Evolutionary conservation across 2,329 filamentous ascomycete species (phyloP), one percentile per base, ranked within the genome.

Genomic region (Neofusicoccum ribis): DNA sequence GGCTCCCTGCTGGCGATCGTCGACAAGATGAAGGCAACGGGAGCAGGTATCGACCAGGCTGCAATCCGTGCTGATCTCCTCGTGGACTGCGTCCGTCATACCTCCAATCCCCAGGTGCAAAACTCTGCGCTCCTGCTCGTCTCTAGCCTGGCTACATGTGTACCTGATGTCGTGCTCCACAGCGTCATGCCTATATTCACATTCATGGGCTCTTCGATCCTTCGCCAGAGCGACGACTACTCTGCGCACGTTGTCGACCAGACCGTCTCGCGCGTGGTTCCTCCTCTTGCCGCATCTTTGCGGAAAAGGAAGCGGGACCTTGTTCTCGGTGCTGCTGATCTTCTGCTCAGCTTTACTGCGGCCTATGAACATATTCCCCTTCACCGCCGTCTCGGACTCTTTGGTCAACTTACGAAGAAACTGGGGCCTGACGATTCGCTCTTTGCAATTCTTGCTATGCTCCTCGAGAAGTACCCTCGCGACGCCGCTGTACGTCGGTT

Each of bases 141-240:
- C 65, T 93, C 94, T 27, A 90, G 89, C 65, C 83, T 99, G 46
- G 94, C 95, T 23, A 90, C 90, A 44, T 91, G 93, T 70, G 92
- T 92, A 0, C 95, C 96, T 0, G 93, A 97, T 75, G 82, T 96
- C 54, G 92, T 99, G 3, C 84, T 99, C 65, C 94, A 99, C 79
- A 97, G 93, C 71, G 92, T 99, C 63, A 99, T 99, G 95, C 95
- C 95, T 12, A 94, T 99, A 61, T 99, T 99, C 80, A 98, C 95
- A 0, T 97, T 98, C 75, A 97, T 98, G 89, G 93, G 94, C 47
- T 91, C 90, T 49, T 97, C 92, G 3, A 89, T 97, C 20, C 85
- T 99, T 58, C 89, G 91, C 56, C 94, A 97, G 79, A 92, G 92
- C 71, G 96, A 99, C 72, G 94, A 98, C 71, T 98, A 97, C 79